Evolutionary conservation across 352 stramenopile genomes (phyloP).

Genomic region (Hyaloperonospora arabidopsidis): DNA sequence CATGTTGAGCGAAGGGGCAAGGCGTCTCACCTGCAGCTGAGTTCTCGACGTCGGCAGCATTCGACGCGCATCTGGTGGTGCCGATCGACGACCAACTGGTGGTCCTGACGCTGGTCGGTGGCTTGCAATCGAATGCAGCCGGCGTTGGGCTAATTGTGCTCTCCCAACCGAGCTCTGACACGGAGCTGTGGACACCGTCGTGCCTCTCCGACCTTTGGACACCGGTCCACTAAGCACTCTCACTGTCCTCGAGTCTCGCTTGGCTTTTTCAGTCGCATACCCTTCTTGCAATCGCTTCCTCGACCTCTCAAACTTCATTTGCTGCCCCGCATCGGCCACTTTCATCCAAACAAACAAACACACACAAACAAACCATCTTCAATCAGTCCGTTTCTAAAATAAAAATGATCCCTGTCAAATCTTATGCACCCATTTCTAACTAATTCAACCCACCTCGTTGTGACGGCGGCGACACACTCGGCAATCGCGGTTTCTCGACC

Average conservation of each 20-base stretch:
- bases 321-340: slow-evolving; percentile 21
- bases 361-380: not conserved
- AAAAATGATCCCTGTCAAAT: not conserved
- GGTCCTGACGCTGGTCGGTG: slow-evolving; percentile 23
- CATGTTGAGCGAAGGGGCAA: slow-evolving; percentile 16
- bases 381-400: not conserved
- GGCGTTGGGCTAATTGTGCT: slow-evolving; percentile 33
- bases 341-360: not conserved
- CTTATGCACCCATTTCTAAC: not conserved
- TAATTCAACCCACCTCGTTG: slow-evolving; percentile 18
- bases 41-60: slow-evolving; percentile 19
- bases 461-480: slow-evolving; percentile 22
- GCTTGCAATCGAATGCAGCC: slow-evolving; percentile 16
- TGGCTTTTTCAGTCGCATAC: slow-evolving; percentile 64
- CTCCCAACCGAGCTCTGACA: slow-evolving; percentile 46
- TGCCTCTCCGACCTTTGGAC: slow-evolving; percentile 41
- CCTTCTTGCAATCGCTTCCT: slow-evolving; percentile 66
- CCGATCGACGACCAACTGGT: slow-evolving; percentile 25
- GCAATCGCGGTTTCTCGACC: slow-evolving; percentile 9
- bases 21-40: slow-evolving; percentile 17
- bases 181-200: slow-evolving; percentile 53
- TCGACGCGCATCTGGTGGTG: slow-evolving; percentile 23
- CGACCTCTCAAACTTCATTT: slow-evolving; percentile 55
- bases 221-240: slow-evolving; percentile 63
- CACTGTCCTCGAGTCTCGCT: slow-evolving; percentile 62